Evolutionary conservation across 169 alveolate genomes (phyloP).

Genomic region (Eimeria acervulina): DNA sequence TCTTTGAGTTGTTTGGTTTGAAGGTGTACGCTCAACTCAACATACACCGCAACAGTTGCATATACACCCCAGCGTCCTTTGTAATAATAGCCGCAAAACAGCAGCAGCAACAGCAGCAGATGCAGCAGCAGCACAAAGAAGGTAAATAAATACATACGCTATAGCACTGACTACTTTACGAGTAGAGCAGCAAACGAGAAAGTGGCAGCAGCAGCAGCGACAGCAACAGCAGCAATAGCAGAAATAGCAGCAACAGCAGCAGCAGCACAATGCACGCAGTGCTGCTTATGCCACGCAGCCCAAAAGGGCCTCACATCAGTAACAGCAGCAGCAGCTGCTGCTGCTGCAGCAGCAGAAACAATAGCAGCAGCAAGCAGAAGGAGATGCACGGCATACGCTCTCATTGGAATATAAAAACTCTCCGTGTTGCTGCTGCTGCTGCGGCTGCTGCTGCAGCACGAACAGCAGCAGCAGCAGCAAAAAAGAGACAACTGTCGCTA

Average conservation of each 20-base stretch:
- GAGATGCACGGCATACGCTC: background rate
- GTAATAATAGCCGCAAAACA: background rate
- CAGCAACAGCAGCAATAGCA: slow-evolving; percentile 32
- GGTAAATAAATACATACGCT: too few species aligned
- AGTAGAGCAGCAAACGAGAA: background rate
- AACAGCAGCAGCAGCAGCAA: slow-evolving; percentile 4
- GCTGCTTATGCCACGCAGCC: background rate
- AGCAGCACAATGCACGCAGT: background rate
- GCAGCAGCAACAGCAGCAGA: background rate
- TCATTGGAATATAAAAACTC: background rate
- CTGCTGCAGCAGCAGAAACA: background rate
- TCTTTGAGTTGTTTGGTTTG: too few species aligned
- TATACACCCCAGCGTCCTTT: background rate
- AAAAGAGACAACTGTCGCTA: background rate
- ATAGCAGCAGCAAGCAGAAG: too few species aligned
- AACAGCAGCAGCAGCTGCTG: slow-evolving; percentile 18
- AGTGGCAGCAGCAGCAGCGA: slow-evolving; percentile 48
- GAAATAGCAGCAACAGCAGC: slow-evolving; percentile 9
- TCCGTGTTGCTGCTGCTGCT: slow-evolving; percentile 5
- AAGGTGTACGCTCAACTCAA: background rate
- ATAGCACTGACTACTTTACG: background rate
- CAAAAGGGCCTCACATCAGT: too few species aligned
- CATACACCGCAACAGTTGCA: too few species aligned
- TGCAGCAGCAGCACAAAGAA: too few species aligned
- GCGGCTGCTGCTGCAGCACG: background rate